Base-by-base conservation (phyloP, 148 eudicot species). In the Silene conica region DNA sequence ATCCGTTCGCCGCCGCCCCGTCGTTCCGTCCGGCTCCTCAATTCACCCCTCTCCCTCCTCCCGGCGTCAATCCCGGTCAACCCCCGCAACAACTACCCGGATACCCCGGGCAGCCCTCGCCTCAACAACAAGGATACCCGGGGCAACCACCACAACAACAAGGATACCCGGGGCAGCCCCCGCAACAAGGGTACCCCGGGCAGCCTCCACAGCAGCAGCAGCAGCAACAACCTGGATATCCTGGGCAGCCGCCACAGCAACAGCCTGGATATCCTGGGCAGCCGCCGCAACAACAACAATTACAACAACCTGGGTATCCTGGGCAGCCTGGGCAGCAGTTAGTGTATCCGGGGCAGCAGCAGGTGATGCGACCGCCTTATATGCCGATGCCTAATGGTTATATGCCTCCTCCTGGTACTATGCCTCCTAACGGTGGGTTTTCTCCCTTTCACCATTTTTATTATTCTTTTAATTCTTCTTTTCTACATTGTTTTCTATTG, bases 391-490 rank as follows among this genome's bases (percentile, higher is more conserved):
- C 87, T 0, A 91, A 85, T 77, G 89, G 87, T 4, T 87, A 75
- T 61, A 85, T 80, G 69, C 88, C 87, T 74, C 88, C 87, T 74
- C 91, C 76, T 21, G 91, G 89, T 21, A 71, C 85, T n/a, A 73
- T 88, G 75, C 87, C 86, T 62, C 88, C 86, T 34, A 90, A 85
- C 64, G 97, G 97, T 94, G 90, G 98, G 96, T 89, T 77, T 16
- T 58, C 78, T 56, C 55, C 34, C 46, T 63, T 71, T 54, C 73
- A 25, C 20, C 58, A 25, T 12, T 58, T 12, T 52, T 16, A 45
- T 3, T 66, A 20, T 52, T 0, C 72, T 28, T 72, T 66, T n/a
- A 22, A 6, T n/a, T 2, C 10, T n/a, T 0, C 15, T 8, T n/a
- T n/a, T n/a, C n/a, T n/a, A n/a, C n/a, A 31, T 38, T 59, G 62